Base-by-base conservation (phyloP, 148 eudicot species). In the Polygonum aviculare region DNA sequence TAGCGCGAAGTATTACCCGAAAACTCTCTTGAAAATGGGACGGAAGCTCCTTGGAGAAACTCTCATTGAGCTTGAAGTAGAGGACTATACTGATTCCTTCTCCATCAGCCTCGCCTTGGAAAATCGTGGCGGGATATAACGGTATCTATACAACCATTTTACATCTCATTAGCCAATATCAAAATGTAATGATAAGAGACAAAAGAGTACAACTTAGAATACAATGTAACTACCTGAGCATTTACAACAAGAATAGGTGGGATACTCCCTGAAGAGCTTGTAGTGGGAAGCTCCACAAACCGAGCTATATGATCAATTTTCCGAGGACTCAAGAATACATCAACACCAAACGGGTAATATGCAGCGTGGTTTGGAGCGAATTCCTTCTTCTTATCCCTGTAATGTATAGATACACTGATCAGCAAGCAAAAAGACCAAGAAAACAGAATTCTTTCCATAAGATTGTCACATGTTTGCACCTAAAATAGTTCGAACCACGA, bases 41-140 rank as follows among this genome's bases (percentile, higher is more conserved):
- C 59, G 98, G 84, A 47, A 85, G 72, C 2, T 91, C 91, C 76
- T 82, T 86, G 79, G 87, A 91, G 76, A 79, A 89, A 79, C 38
- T 79, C 78, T 93, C 94, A 69, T 88, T 85, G 78, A 91, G 88
- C 81, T 85, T 91, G 79, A 91, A 93, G 79, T 91, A 93, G 18
- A 93, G 78, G 10, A 93, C 96, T 74, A 93, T 90, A 82, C 90
- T 93, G 85, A 93, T 80, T 74, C 98, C 96, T 74, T 93, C 98
- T 76, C 98, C 96, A 62, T 93, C 92, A 63, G 81, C 47, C 35
- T 93, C 96, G 31, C 94, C 91, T 39, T 83, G 80, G 77, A 93
- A 93, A 84, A 93, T 83, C 36, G 96, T 73, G 48, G 96, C 78
- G 21, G 96, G 90, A 84, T 93, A 91, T 40, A 90, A 82, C 31